phyloP scores from a whole-genome alignment of 2,329 filamentous ascomycete species.

The Colletotrichum lupini region DNA sequence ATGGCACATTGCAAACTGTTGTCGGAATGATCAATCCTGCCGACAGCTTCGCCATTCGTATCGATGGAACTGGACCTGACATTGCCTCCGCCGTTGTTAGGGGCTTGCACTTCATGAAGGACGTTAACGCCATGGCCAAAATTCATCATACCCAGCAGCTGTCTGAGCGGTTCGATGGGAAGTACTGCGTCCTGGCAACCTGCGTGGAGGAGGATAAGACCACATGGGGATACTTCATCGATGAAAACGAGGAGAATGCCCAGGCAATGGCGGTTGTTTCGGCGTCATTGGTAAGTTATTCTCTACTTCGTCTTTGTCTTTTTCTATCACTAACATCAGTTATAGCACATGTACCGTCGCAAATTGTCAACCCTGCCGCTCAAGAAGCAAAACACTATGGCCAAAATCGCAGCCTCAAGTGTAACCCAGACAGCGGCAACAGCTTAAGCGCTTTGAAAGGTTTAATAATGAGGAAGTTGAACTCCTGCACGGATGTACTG shows the following conservation, averaged over 20 bases:
- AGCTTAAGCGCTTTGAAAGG: background rate
- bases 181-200: background rate
- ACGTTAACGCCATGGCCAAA: background rate
- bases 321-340: background rate
- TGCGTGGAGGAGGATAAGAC: background rate
- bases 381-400: background rate
- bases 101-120: constrained; percentile 22
- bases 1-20: constrained; percentile 2
- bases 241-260: background rate
- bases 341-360: background rate
- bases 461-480: background rate
- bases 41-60: background rate
- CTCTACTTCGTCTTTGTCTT: background rate
- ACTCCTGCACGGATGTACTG: background rate
- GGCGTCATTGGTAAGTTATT: constrained; percentile 7
- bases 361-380: background rate
- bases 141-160: constrained; percentile 5
- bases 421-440: background rate
- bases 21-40: background rate
- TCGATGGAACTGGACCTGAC: constrained; percentile 3
- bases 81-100: constrained; percentile 4
- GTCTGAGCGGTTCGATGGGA: background rate
- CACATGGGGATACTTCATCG: constrained; percentile 14
- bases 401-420: background rate
- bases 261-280: constrained; percentile 11